Conservation (phyloP, 176 grass and related monocot species). For the Carex pumila region DNA sequence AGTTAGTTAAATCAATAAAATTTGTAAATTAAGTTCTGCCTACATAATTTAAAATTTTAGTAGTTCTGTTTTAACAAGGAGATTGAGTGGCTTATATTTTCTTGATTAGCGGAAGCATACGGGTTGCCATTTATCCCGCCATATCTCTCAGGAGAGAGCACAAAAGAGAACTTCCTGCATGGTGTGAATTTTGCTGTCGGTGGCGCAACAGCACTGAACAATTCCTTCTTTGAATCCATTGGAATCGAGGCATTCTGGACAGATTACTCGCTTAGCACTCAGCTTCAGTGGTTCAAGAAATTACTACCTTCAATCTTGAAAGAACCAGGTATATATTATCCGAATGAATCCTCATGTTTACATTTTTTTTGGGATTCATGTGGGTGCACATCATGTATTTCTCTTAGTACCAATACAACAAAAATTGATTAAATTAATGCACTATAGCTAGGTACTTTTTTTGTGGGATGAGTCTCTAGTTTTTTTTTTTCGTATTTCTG, state of each 20-base stretch:
- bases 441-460: neutral
- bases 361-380: neutral
- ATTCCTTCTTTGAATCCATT: constrained; percentile 50
- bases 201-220: constrained; percentile 64
- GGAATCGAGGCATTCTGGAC: constrained; percentile 44
- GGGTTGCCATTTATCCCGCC: constrained; percentile 25
- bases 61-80: neutral
- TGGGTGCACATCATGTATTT: neutral
- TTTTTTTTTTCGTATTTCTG: neutral
- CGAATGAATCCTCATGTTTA: neutral
- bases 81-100: neutral
- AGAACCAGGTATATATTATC: neutral
- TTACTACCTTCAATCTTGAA: constrained; percentile 31
- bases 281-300: constrained; percentile 75
- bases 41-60: too few relatives aligned
- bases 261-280: constrained; percentile 37
- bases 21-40: neutral
- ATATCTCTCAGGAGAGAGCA: constrained; percentile 38
- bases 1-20: too few relatives aligned
- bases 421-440: neutral
- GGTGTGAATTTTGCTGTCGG: constrained; percentile 86
- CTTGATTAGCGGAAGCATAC: constrained; percentile 23
- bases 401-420: neutral
- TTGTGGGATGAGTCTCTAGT: neutral
- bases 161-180: constrained; percentile 32